Evolutionary conservation across 257 asterid species (phyloP).

Genomic region (Ligustrum vulgare): DNA sequence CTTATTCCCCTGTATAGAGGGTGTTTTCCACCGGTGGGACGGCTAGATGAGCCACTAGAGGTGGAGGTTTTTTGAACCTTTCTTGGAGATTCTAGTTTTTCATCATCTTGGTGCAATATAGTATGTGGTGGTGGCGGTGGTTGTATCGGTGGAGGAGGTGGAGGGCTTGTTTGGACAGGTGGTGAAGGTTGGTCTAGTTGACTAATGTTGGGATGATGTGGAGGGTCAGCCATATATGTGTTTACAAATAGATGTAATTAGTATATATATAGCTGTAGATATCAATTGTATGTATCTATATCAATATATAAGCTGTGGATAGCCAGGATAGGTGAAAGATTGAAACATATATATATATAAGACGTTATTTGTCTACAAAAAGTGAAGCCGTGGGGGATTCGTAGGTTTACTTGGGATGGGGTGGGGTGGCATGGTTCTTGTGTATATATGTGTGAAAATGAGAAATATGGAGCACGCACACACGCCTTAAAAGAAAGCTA

Average conservation of each 20-base stretch:
- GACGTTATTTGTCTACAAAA: not conserved
- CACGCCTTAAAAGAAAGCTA: too few relatives aligned
- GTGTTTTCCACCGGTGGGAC: slow-evolving; percentile 34
- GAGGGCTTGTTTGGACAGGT: slow-evolving; percentile 4
- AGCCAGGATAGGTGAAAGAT: not conserved
- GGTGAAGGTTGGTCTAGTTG: slow-evolving; percentile 17
- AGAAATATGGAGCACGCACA: too few relatives aligned
- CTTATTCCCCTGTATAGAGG: slow-evolving; percentile 41
- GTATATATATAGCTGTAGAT: not conserved
- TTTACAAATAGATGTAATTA: not conserved
- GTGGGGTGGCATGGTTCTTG: not conserved
- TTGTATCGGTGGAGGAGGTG: not conserved
- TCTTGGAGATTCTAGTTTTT: slow-evolving; percentile 11
- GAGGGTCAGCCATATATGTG: slow-evolving; percentile 40
- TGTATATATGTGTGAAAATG: not conserved
- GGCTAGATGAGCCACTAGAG: slow-evolving; percentile 23
- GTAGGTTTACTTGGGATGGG: slow-evolving; percentile 40
- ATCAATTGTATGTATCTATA: slow-evolving; percentile 1
- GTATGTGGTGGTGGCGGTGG: not conserved
- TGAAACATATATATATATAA: too few relatives aligned
- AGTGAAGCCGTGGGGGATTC: slow-evolving; percentile 56
- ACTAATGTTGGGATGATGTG: slow-evolving; percentile 16
- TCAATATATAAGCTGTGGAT: not conserved
- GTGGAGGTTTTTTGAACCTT: slow-evolving; percentile 22
- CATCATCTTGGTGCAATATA: not conserved